Base-by-base conservation (phyloP, 2,329 filamentous ascomycete species). In the Epichloe aotearoae region DNA sequence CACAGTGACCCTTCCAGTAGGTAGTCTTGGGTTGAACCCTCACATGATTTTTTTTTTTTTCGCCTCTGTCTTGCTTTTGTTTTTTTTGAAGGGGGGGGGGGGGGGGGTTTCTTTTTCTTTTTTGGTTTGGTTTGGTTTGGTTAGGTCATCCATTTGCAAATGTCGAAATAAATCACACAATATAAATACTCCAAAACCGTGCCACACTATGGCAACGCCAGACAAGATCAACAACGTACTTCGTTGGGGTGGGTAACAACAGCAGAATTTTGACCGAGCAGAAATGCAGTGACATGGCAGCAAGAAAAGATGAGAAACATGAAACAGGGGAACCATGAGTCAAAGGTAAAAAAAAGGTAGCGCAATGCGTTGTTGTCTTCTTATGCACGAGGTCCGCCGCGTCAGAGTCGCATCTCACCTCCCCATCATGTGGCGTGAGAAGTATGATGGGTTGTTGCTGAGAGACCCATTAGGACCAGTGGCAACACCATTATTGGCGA, bases 351-450 rank as follows among this genome's bases (percentile, higher is more conserved):
- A 30, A 3, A 11, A 11, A 30, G 30, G 30, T 30, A 39, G 20
- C 8, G 36, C 33, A 10, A 38, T 23, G 44, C 33, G n/a, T 10
- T 37, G n/a, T 19, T 37, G n/a, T 30, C 20, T 7, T 15, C 11
- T 14, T 30, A 15, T 26, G 23, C 23, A 6, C 41, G 26, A 15
- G 15, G 23, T 15, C 20, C 19, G 15, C 14, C 14, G 23, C 15
- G 20, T 15, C 20, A n/a, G 15, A 12, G 15, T 30, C 20, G 14
- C 15, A 20, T 17, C n/a, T 54, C 58, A 66, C 46, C 62, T 57
- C 10, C 65, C 64, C 58, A 66, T 62, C 64, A 66, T 66, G 47
- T 67, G 62, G 4, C 63, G 58, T 20, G 62, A 59, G 26, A 63
- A 54, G 42, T 61, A 63, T 41, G 52, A 58, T n/a, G 58, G 48